These are phyloP conservation scores for Thielaviopsis musarum DNA, from an alignment of 2,329 filamentous ascomycete species.

Conservation along the genomic window DNA sequence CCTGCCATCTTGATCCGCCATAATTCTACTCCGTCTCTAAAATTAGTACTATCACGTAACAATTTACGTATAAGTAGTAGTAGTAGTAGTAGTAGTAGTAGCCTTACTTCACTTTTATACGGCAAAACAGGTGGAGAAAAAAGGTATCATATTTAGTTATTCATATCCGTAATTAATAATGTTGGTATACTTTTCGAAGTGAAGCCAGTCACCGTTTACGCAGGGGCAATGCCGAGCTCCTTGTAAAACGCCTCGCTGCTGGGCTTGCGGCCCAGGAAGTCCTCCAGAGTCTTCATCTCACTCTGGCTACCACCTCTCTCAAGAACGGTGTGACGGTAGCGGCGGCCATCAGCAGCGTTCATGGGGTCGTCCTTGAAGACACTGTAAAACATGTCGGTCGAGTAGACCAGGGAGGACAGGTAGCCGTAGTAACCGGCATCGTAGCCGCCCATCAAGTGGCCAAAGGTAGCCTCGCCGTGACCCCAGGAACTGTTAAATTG, in stretches of 20 bases:
- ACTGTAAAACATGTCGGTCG: slow-evolving; percentile 70
- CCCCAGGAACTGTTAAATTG: slow-evolving; percentile 42
- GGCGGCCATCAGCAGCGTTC: slow-evolving; percentile 53
- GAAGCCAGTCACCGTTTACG: slow-evolving; percentile 6
- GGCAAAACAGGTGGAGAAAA: neutral
- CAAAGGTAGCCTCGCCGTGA: slow-evolving; percentile 63
- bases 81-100: neutral
- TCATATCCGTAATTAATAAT: slow-evolving; percentile 1
- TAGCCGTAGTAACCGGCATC: slow-evolving; percentile 74
- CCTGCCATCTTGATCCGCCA: too few species aligned
- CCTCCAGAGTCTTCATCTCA: slow-evolving; percentile 63
- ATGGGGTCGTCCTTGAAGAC: slow-evolving; percentile 67
- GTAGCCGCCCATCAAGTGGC: slow-evolving; percentile 70
- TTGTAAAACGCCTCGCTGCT: slow-evolving; percentile 66
- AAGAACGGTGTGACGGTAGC: slow-evolving; percentile 63
- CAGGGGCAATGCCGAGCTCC: slow-evolving; percentile 40
- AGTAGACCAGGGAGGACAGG: slow-evolving; percentile 62
- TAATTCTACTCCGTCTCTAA: too few species aligned
- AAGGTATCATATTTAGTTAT: slow-evolving; percentile 1
- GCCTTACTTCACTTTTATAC: neutral
- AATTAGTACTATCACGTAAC: too few species aligned
- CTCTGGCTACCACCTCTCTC: slow-evolving; percentile 64
- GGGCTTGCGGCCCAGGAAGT: slow-evolving; percentile 62
- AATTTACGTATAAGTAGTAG: too few species aligned
- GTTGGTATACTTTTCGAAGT: neutral